Base-by-base conservation (phyloP, 306 rosid genomes). In the Argentina anserina region DNA sequence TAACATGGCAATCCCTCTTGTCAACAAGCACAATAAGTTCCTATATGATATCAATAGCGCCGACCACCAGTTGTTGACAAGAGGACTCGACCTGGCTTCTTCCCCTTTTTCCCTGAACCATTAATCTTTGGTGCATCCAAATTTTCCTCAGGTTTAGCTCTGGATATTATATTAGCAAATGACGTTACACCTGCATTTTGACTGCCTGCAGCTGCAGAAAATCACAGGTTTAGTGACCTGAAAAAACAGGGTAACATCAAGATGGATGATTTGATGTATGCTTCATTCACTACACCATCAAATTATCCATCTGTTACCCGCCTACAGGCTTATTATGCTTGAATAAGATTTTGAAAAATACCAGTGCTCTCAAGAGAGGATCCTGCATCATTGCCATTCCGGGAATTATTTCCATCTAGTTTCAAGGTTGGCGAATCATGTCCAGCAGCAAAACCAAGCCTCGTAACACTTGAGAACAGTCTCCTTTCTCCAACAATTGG, bases 401-500 rank as follows among this genome's bases (percentile, higher is more conserved):
- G 56, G 65, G 84, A 73, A 74, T 70, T 82, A 28, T 80, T 81
- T 72, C 87, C 96, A 81, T 85, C 96, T 47, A 80, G 74, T 80
- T 83, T 91, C 72, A 94, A 77, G 79, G 90, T 69, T 25, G 96
- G 96, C 77, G 96, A 91, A 80, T 91, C 97, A 64, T 94, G 97
- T n/a, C 58, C 97, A 33, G 98, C 97, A 64, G 97, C 97, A 75
- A 91, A 94, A 71, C 98, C 98, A 65, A 91, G 92, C 82, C 76
- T 85, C 2, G 98, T 89, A 65, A 94, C 98, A 59, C 72, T 94
- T 15, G 97, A 94, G 73, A 94, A 94, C 65, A 88, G 86, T 58
- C 73, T 84, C 79, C 95, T 84, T 79, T 85, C 97, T 63, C 87
- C 95, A 61, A 86, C 86, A 80, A 86, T 58, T 0, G 96, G 92